Evolutionary conservation across 2,329 filamentous ascomycete genomes (phyloP), one percentile per base, ranked within the genome.

Genomic region (Aureobasidium mangrovei): DNA sequence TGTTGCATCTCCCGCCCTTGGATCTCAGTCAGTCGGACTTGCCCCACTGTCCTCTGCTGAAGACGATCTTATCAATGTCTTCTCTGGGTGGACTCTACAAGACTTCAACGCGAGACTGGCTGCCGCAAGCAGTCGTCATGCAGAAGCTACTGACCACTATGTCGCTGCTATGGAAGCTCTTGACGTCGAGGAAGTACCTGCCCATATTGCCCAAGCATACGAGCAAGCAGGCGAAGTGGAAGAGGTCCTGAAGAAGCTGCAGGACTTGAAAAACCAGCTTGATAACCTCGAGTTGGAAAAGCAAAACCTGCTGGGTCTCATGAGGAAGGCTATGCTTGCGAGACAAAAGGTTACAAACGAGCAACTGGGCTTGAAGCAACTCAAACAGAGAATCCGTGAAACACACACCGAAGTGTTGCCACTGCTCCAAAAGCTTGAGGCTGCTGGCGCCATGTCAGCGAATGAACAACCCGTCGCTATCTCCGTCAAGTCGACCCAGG

Each of bases 401-500:
- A 53, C 49, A 31, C 49, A 53, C 9, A 52, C 45, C 31, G 43
- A 41, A 10, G 48, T 56, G 26, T 4, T 57, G 6, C 42, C 56
- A 3, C 43, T 57, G 7, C 48, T 59, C 3, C 54, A 45, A 12
- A 33, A 33, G 18, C 32, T 58, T 7, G 40, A 52, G 2, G 24
- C 45, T 35, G 40, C 24, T 24, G 40, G 39, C 26, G 18, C 36
- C 5, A 44, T 44, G 40, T 29, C 38, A 4, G 31, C 28, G 5
- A 38, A 33, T n/a, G 32, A 31, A 29, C 36, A 9, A 38, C 27
- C 38, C 8, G 38, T 44, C 28, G 8, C 43, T 18, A 32, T 55
- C 3, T n/a, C 65, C 3, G 61, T 67, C 2, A 52, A 63, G 29
- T 64, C 65, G 6, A 67, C 65, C 24, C 64, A 66, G 49, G 57